Base-by-base conservation (phyloP, 345 rosid genomes). In the Clausena lansium region DNA sequence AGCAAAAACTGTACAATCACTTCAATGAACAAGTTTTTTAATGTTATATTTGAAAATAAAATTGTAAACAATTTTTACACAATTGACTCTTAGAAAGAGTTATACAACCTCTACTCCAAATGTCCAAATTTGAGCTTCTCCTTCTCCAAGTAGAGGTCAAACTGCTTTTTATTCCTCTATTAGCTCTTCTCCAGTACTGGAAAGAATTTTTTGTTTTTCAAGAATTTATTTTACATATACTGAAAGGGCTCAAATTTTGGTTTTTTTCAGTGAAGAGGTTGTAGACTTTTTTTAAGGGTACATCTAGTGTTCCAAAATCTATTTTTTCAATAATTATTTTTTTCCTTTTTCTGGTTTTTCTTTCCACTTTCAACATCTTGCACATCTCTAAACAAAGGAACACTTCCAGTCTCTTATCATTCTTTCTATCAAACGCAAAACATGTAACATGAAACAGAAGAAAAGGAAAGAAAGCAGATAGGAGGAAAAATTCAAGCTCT, bases 361-460 rank as follows among this genome's bases (percentile, higher is more conserved):
- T 64, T 32, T 54, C 25, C 71, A 24, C 50, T 50, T 5, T 20
- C 32, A 62, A 45, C 15, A 45, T 13, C 35, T 75, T 64, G 19
- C 28, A 45, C 54, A 62, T 1, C 27, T 75, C 54, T 33, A 11
- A 24, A 59, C 30, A 61, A 15, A 41, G 28, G 57, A 9, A 17
- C 36, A 38, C 77, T 50, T 66, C 54, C 38, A 35, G 70, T 8
- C 35, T 54, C 35, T 35, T 33, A 22, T 39, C 11, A 33, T 50
- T 65, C 20, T 61, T 45, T 75, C 50, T 50, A 63, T 22, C 13
- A 32, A 50, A 75, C 24, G 22, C 52, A 75, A 74, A 28, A 75
- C 77, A 63, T 28, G 69, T 50, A 47, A 47, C 2, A 28, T 11
- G 9, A 27, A 20, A 50, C 36, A 58, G 35, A 17, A 52, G 15